Conservation (phyloP, 2,329 filamentous ascomycete species). For the Fusarium algeriense region DNA sequence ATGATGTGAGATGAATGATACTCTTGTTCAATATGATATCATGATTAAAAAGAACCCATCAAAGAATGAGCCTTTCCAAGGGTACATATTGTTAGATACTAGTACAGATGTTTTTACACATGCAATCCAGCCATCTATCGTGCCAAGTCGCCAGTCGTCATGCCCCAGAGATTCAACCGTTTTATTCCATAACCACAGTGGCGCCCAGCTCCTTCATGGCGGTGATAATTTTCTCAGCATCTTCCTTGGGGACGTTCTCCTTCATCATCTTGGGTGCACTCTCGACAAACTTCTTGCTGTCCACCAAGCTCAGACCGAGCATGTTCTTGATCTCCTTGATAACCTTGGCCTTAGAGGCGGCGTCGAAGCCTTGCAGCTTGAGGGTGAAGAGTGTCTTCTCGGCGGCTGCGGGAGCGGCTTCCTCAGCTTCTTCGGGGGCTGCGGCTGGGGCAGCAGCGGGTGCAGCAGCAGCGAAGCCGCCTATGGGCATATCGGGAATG, state of each 20-base stretch:
- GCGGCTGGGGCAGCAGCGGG: constrained; percentile 68
- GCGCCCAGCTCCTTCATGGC: constrained; percentile 93
- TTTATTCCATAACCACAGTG: constrained; percentile 90
- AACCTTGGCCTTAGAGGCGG: constrained; percentile 93
- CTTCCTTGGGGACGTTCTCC: constrained; percentile 98
- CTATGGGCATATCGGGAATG: constrained; percentile 96
- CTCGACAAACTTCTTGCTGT: constrained; percentile 99
- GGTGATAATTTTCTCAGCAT: constrained; percentile 98
- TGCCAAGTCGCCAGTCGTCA: constrained; percentile 46
- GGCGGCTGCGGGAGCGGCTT: constrained; percentile 86
- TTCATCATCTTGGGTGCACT: constrained; percentile 98
- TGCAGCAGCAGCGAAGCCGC: constrained; percentile 83
- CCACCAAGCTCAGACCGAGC: constrained; percentile 94
- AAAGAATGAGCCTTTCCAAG: constrained; percentile 33
- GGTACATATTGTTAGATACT: constrained; percentile 51
- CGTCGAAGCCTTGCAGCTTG: constrained; percentile 92
- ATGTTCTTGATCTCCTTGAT: constrained; percentile 99
- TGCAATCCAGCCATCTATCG: constrained; percentile 52
- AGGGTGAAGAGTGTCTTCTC: constrained; percentile 98
- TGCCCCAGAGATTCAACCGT: constrained; percentile 25
- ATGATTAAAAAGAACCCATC: constrained; percentile 36
- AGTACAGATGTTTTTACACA: constrained; percentile 57
- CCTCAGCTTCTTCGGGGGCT: constrained; percentile 82
- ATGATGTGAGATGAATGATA: constrained; percentile 1
- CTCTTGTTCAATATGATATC: constrained; percentile 21